A percentile compares a stretch with the other conserved stretches of the same genome.
phyloP scores from a whole-genome alignment of 305 asterid species.

The Fraxinus sp. region DNA sequence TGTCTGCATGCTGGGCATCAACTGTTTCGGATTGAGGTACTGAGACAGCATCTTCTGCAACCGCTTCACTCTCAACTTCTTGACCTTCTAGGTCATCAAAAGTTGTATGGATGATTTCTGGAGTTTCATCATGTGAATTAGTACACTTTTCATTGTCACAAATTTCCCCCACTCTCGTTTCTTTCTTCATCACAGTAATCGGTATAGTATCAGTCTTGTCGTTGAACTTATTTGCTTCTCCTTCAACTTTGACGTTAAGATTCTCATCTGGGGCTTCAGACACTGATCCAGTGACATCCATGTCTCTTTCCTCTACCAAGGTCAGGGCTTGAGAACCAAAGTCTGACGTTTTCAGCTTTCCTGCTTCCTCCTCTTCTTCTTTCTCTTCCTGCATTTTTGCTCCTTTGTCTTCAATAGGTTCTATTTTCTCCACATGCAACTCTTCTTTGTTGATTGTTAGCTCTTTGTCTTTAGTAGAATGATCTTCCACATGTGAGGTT shows the following conservation, averaged over 20 bases:
- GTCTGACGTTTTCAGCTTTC: conserved; percentile 25
- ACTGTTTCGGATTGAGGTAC: conserved; percentile 10
- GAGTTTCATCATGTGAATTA: conserved; percentile 25
- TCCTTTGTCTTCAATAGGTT: conserved; percentile 29
- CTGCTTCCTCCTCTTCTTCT: conserved; percentile 28
- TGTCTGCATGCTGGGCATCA: not conserved
- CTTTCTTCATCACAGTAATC: conserved; percentile 25
- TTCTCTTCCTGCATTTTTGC: conserved; percentile 22
- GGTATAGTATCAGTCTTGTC: conserved; percentile 16
- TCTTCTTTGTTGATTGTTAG: conserved; percentile 29
- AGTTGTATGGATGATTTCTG: conserved; percentile 18
- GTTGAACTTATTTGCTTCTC: not conserved
- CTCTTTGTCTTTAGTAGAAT: conserved; percentile 29
- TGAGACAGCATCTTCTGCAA: conserved; percentile 17
- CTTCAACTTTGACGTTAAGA: not conserved
- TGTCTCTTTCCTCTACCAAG: conserved; percentile 37
- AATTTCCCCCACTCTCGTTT: conserved; percentile 25
- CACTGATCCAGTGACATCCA: conserved; percentile 24
- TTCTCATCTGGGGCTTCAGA: conserved; percentile 17
- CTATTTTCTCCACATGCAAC: conserved; percentile 23
- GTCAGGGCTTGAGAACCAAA: conserved; percentile 33
- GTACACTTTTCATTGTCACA: conserved; percentile 25
- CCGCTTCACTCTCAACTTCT: conserved; percentile 13
- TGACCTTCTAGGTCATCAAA: conserved; percentile 22
- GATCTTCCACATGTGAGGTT: conserved; percentile 26